These are phyloP conservation scores for Hygrophorus russula DNA, from an alignment of 768 basidiomycete genomes.

Conservation along the genomic window DNA sequence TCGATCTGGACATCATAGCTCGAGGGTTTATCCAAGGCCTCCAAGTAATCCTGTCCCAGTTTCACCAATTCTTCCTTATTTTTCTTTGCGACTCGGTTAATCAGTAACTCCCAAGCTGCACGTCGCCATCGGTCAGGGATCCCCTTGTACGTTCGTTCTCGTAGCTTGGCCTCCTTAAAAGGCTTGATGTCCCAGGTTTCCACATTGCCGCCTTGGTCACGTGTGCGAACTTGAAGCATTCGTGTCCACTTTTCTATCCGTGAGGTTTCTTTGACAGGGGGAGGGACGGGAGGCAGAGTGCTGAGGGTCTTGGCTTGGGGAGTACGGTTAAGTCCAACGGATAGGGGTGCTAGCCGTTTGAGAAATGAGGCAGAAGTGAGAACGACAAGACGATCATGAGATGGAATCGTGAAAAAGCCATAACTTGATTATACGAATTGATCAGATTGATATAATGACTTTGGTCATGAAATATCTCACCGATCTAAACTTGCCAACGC, in stretches of 20 bases:
- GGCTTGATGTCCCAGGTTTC: slow-evolving; percentile 59
- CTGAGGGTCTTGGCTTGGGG: slow-evolving; percentile 34
- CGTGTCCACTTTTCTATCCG: slow-evolving; percentile 91
- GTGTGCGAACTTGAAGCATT: slow-evolving; percentile 64
- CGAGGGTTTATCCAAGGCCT: slow-evolving; percentile 68
- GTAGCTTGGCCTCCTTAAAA: slow-evolving; percentile 57
- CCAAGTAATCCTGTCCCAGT: slow-evolving; percentile 42
- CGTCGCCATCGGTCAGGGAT: slow-evolving; percentile 93
- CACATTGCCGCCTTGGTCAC: slow-evolving; percentile 72
- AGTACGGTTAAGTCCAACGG: slow-evolving; percentile 34
- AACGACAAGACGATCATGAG: slow-evolving; percentile 76
- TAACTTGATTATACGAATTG: slow-evolving; percentile 41
- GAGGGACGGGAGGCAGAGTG: slow-evolving; percentile 35
- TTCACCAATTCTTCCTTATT: slow-evolving; percentile 32
- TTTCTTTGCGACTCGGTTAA: slow-evolving; percentile 40
- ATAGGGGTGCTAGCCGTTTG: slow-evolving; percentile 41
- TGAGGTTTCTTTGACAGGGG: slow-evolving; percentile 50
- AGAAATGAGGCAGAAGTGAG: slow-evolving; percentile 51
- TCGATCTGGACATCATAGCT: slow-evolving; percentile 95
- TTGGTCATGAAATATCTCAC: slow-evolving; percentile 32
- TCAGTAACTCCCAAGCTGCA: slow-evolving; percentile 84
- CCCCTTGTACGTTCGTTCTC: slow-evolving; percentile 82
- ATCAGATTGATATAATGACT: slow-evolving; percentile 8
- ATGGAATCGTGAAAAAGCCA: slow-evolving; percentile 76
- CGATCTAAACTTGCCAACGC: slow-evolving; percentile 76